phyloP scores from a whole-genome alignment of 2,329 filamentous ascomycete genomes.

The Calonectria montana region DNA sequence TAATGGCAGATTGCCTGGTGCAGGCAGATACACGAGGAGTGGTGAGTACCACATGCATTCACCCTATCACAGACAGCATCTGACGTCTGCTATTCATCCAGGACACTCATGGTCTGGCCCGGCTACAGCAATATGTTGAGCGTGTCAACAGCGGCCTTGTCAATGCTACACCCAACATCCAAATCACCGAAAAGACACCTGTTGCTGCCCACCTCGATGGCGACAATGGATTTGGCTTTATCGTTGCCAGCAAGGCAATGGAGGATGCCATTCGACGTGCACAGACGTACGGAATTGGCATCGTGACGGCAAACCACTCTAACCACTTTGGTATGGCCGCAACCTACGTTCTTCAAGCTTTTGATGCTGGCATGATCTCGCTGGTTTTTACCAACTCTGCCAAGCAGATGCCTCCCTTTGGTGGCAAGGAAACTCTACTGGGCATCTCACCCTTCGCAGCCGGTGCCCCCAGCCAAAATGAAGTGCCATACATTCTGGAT shows the following conservation, averaged over 20 bases:
- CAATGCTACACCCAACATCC: slow-evolving; percentile 19
- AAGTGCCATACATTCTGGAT: slow-evolving; percentile 24
- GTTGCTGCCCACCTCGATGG: slow-evolving; percentile 23
- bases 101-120: slow-evolving; percentile 24
- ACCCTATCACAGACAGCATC: not conserved
- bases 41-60: not conserved
- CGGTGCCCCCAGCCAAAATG: slow-evolving; percentile 20
- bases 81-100: not conserved
- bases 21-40: slow-evolving; percentile 25
- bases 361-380: slow-evolving; percentile 22
- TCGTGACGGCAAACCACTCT: slow-evolving; percentile 21
- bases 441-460: slow-evolving; percentile 25
- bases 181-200: slow-evolving; percentile 23
- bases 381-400: slow-evolving; percentile 27
- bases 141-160: slow-evolving; percentile 23
- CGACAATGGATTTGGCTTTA: slow-evolving; percentile 25
- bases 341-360: slow-evolving; percentile 21
- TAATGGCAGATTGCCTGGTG: slow-evolving; percentile 26
- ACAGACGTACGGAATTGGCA: slow-evolving; percentile 24
- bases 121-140: slow-evolving; percentile 23
- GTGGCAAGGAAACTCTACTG: slow-evolving; percentile 24
- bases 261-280: slow-evolving; percentile 22
- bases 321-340: slow-evolving; percentile 30
- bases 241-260: slow-evolving; percentile 24
- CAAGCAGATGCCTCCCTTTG: slow-evolving; percentile 27